phyloP scores from a whole-genome alignment of 2,329 filamentous ascomycete species.

The Clonostachys byssicola region DNA sequence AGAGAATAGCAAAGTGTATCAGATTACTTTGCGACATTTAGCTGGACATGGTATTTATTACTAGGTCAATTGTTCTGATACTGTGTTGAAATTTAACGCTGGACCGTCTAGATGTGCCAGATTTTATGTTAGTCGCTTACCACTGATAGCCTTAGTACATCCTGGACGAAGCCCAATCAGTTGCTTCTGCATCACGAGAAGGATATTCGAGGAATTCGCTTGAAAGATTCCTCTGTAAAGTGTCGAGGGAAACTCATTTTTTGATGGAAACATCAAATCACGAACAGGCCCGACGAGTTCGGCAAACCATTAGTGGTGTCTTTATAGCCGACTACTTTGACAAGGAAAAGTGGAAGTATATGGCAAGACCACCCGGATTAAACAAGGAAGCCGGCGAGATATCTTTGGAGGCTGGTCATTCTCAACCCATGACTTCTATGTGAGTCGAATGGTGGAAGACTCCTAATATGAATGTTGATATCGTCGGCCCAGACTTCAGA shows the following conservation, averaged over 20 bases:
- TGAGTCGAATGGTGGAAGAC: slow-evolving; percentile 83
- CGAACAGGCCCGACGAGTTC: slow-evolving; percentile 83
- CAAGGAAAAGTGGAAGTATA: slow-evolving; percentile 91
- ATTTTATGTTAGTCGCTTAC: no score
- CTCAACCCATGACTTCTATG: slow-evolving; percentile 94
- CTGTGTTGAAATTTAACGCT: no score
- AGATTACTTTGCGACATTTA: no score
- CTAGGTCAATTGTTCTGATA: no score
- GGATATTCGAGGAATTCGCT: no score
- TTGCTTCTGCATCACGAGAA: slow-evolving; percentile 43
- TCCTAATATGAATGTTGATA: slow-evolving; percentile 98
- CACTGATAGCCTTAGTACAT: slow-evolving; percentile 63
- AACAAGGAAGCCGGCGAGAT: slow-evolving; percentile 88
- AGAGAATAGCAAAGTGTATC: no score
- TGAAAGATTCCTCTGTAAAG: slow-evolving; percentile 21
- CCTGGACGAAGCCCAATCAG: slow-evolving; percentile 90
- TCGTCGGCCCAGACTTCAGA: slow-evolving; percentile 90
- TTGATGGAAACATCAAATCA: slow-evolving; percentile 89
- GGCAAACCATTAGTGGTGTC: slow-evolving; percentile 85
- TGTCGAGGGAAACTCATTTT: slow-evolving; percentile 87
- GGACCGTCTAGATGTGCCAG: no score
- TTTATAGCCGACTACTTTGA: slow-evolving; percentile 93
- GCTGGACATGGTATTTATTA: no score
- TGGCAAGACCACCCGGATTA: slow-evolving; percentile 91
- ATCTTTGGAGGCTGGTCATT: slow-evolving; percentile 83